These are phyloP conservation scores for Primulina tabacum DNA, from an alignment of 257 asterid species.

Conservation along the genomic window DNA sequence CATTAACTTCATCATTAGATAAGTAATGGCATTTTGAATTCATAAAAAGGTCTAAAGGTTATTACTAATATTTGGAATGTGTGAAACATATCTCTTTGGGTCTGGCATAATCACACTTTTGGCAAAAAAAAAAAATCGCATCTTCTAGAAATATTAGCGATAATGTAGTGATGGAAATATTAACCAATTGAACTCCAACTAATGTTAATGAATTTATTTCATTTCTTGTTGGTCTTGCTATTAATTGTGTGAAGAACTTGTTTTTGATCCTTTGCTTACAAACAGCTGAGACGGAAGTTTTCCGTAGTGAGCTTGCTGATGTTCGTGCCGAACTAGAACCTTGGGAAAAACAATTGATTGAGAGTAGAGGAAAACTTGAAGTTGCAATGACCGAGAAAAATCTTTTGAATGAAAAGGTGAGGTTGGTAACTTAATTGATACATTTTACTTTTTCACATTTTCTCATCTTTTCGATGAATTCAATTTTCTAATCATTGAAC, in stretches of 20 bases:
- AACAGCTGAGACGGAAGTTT: conserved; percentile 82
- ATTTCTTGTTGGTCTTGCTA: conserved; percentile 1
- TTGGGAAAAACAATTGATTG: conserved; percentile 90
- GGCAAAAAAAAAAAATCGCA: background rate
- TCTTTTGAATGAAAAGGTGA: conserved; percentile 73
- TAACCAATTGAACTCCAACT: background rate
- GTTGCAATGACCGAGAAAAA: conserved; percentile 78
- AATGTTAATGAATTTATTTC: background rate
- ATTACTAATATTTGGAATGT: background rate
- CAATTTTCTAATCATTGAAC: background rate
- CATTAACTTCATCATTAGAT: background rate
- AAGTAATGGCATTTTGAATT: background rate
- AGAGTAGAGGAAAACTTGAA: conserved; percentile 80
- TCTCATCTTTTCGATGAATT: background rate
- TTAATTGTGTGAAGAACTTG: conserved; percentile 6
- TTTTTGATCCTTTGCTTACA: conserved; percentile 16
- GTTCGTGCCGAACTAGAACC: conserved; percentile 90
- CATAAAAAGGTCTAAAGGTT: background rate
- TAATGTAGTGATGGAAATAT: background rate
- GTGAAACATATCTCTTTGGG: background rate
- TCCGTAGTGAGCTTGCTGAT: conserved; percentile 70
- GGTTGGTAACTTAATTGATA: background rate
- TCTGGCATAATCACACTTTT: background rate
- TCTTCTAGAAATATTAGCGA: background rate
- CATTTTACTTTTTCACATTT: background rate